Evolutionary conservation across 2,329 filamentous ascomycete species (phyloP), one percentile per base, ranked within the genome.

Genomic region (Monilinia polystroma): DNA sequence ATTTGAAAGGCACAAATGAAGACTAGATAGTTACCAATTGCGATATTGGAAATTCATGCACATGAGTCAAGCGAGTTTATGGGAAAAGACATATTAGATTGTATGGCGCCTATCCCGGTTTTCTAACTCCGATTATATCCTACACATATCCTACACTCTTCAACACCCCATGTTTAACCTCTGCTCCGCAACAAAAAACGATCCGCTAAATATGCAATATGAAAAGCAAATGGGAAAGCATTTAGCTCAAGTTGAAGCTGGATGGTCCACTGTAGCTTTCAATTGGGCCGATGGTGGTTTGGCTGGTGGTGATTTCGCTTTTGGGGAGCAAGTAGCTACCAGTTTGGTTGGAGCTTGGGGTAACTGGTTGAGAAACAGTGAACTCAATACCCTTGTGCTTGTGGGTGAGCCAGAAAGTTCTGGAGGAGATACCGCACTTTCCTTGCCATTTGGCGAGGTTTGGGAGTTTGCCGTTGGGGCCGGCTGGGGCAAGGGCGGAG

Each of bases 251-350:
- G 4, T 8, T 5, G 45, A 60, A 35, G 29, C 29, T 11, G 20
- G 29, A 18, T 12, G 58, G 8, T 1, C 58, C 58, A 0, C 0
- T 38, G 45, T 62, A 62, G 14, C 7, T 18, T 8, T 62, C 0
- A 5, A 7, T 7, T 18, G 2, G 6, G 23, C 29, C 14, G 1
- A 35, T 11, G 20, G 6, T 4, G 57, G 10, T 18, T 1, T n/a
- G 0, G 14, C 1, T 1, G 1, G 1, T 60, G 2, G 3, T 1
- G 10, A 60, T 11, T 0, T 60, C 8, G 8, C 1, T 26, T 32
- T 3, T 26, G 14, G 58, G 29, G 45, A 62, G 1, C 20, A 51
- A 26, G 58, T 23, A 14, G 14, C 8, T 12, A 6, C 18, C 58
- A 12, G 45, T 62, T 6, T 1, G 1, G 58, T 62, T 62, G 45